Conservation (phyloP, 192 early-diverging fungal genomes). For the Endogone sp. region DNA sequence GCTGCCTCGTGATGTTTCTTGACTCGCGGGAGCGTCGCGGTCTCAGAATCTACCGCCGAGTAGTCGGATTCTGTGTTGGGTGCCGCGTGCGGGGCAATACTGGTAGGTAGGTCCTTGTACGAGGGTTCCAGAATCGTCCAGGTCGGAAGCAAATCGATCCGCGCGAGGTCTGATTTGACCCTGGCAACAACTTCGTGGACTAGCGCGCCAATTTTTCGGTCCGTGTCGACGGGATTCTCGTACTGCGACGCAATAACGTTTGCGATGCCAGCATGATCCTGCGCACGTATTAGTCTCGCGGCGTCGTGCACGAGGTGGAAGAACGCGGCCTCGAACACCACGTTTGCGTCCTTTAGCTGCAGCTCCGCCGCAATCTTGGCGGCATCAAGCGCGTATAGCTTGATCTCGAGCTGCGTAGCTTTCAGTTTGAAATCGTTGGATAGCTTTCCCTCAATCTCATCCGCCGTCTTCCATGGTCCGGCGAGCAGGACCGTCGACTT, state of each 20-base stretch:
- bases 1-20: slow-evolving; percentile 53
- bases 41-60: slow-evolving; percentile 26
- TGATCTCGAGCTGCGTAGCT: slow-evolving; percentile 44
- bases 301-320: slow-evolving; percentile 37
- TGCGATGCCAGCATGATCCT: neutral
- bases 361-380: slow-evolving; percentile 57
- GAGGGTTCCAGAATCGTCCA: slow-evolving; percentile 41
- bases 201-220: slow-evolving; percentile 12
- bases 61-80: slow-evolving; percentile 15
- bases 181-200: slow-evolving; percentile 10
- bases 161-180: slow-evolving; percentile 20
- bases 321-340: slow-evolving; percentile 54
- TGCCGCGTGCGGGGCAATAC: slow-evolving; percentile 27
- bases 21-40: slow-evolving; percentile 26
- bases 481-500: slow-evolving; percentile 61
- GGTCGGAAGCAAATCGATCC: slow-evolving; percentile 35
- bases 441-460: slow-evolving; percentile 65
- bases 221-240: slow-evolving; percentile 5
- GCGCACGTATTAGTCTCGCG: neutral
- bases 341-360: slow-evolving; percentile 23
- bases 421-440: slow-evolving; percentile 57
- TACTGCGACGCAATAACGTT: slow-evolving; percentile 22
- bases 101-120: slow-evolving; percentile 26
- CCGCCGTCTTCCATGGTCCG: slow-evolving; percentile 56
- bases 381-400: slow-evolving; percentile 62